Evolutionary conservation across 139 green algal genomes (phyloP), one percentile per base, ranked within the genome.

Genomic region (Picochlorum sp.): DNA sequence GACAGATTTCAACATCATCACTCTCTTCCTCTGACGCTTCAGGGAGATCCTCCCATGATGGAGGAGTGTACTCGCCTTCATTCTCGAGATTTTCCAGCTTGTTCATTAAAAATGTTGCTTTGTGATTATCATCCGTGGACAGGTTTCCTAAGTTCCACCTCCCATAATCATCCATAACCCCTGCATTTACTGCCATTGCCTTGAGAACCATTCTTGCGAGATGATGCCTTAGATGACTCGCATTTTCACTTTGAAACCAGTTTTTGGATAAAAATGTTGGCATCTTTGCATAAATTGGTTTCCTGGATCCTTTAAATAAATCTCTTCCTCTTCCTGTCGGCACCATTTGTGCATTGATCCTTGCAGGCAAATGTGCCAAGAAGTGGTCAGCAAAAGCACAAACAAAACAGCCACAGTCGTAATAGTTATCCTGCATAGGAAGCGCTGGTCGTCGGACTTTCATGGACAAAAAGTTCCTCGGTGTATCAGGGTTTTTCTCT

Each of bases 391-490:
- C 51, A 68, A 90, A 97, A 49, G 76, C 54, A 49, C 92, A 84
- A 68, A 97, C 57, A 73, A 94, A 97, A 28, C 96, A 82, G 8
- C 90, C 90, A 68, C 90, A 97, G 74, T 97, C 91, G 59, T 71
- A 91, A 78, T 90, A 66, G 75, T 97, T 96, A 78, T 89, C 72
- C 71, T 97, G 90, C 58, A 58, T 58, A 3, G 83, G 83, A 10
- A 91, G 59, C 37, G 72, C 51, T 44, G 70, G 9, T 74, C 2
- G 52, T n/a, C 14, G 6, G 6, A 14, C 4, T 50, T 45, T 61
- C 73, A 37, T n/a, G 8, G 14, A 16, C 10, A 37, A n/a, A 44
- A 68, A 32, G 23, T 59, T 61, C 6, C 56, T 6, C 1, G 11
- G 10, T 28, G n/a, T 3, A 16, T n/a, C 69, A 3, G 74, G 73